phyloP scores from a whole-genome alignment of 345 rosid genomes.

The Populus euphratica region DNA sequence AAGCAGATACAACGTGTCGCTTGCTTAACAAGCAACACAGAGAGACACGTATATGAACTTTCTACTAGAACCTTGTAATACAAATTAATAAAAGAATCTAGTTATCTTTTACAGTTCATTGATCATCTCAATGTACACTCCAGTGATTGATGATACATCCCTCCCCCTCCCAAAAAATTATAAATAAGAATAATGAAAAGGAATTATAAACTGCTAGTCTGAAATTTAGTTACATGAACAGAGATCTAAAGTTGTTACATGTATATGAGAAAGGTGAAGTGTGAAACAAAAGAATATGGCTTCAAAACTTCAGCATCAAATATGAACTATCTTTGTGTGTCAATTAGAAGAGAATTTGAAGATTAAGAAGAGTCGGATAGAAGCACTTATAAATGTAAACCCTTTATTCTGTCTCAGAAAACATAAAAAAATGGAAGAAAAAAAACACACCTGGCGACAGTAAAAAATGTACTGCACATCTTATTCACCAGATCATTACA shows the following conservation, averaged over 20 bases:
- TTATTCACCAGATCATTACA: constrained; percentile 83
- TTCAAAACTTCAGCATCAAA: neutral
- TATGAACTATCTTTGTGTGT: neutral
- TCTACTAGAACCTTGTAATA: neutral
- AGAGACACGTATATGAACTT: neutral
- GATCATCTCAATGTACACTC: neutral
- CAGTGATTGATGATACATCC: neutral
- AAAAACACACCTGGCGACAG: constrained; percentile 80
- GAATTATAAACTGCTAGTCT: neutral
- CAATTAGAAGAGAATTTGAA: neutral
- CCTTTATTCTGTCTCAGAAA: neutral
- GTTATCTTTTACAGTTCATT: neutral
- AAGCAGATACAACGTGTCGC: neutral
- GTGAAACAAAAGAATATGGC: neutral
- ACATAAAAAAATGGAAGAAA: neutral
- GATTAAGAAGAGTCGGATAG: neutral
- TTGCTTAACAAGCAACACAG: too few relatives aligned
- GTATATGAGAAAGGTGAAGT: neutral
- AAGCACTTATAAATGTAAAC: neutral
- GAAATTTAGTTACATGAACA: neutral
- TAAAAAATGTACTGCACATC: constrained; percentile 83
- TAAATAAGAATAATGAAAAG: neutral
- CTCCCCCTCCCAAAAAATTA: neutral
- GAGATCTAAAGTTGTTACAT: neutral
- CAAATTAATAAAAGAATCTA: neutral